Evolutionary conservation across 1,139 yeast species (phyloP).

Genomic region (Zhuliangozyma blackwelliae): DNA sequence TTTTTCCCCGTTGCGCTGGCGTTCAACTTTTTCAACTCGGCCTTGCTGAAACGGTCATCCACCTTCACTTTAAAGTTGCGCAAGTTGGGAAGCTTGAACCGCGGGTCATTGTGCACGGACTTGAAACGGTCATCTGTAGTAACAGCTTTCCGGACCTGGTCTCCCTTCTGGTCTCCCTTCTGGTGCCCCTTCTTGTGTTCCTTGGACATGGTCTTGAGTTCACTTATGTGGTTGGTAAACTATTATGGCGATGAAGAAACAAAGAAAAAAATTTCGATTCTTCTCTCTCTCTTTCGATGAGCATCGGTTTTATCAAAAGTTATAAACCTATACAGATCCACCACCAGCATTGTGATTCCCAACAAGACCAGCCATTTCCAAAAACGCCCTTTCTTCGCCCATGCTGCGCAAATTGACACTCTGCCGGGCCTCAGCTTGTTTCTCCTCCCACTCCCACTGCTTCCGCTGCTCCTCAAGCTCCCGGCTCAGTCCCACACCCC

Average conservation of each 20-base stretch:
- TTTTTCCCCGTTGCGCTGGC: constrained; percentile 43
- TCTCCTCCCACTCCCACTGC: constrained; percentile 89
- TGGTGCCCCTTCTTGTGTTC: constrained; percentile 13
- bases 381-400: constrained; percentile 79
- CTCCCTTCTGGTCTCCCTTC: constrained; percentile 15
- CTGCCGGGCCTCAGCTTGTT: constrained; percentile 76
- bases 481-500: constrained; percentile 83
- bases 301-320: too few species aligned
- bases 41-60: constrained; percentile 79
- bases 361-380: constrained; percentile 88
- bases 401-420: constrained; percentile 59
- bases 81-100: constrained; percentile 72
- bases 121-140: constrained; percentile 73
- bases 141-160: constrained; percentile 23
- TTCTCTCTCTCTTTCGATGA: too few species aligned
- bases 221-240: too few species aligned
- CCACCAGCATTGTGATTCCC: constrained; percentile 70
- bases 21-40: constrained; percentile 61
- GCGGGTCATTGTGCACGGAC: constrained; percentile 79
- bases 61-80: constrained; percentile 72
- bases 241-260: too few species aligned
- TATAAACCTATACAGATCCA: too few species aligned
- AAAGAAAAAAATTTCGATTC: too few species aligned
- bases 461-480: constrained; percentile 73
- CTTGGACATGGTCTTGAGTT: constrained; percentile 18